phyloP scores from a whole-genome alignment of 768 basidiomycete genomes.

The Dentipellis fragilis region DNA sequence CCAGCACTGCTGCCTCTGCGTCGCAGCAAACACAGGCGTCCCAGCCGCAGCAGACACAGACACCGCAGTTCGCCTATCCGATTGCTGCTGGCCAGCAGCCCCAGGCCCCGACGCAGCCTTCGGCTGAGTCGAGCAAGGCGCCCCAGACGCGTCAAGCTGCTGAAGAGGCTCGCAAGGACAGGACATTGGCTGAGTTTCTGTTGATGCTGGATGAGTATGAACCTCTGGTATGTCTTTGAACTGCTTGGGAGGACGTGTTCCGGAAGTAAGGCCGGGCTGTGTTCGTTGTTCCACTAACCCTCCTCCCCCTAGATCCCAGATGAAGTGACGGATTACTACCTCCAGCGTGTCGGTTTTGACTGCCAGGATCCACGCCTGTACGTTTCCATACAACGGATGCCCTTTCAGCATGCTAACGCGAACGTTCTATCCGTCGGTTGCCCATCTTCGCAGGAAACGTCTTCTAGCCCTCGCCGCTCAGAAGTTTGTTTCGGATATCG shows the following conservation, averaged over 20 bases:
- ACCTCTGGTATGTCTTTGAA: slow-evolving; percentile 54
- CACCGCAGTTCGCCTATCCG: slow-evolving; percentile 12
- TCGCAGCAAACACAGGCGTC: slow-evolving; percentile 8
- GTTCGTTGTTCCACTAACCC: not conserved
- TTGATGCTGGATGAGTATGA: slow-evolving; percentile 96
- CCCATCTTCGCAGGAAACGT: slow-evolving; percentile 56
- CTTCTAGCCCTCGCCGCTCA: slow-evolving; percentile 92
- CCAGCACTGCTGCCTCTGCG: slow-evolving; percentile 11
- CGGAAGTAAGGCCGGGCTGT: not conserved
- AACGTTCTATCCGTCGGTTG: slow-evolving; percentile 1
- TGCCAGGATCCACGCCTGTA: slow-evolving; percentile 90
- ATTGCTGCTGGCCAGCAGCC: slow-evolving; percentile 13
- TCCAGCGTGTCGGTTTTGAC: slow-evolving; percentile 93
- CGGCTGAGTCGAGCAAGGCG: slow-evolving; percentile 14
- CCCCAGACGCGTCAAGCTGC: slow-evolving; percentile 57
- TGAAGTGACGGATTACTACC: slow-evolving; percentile 95
- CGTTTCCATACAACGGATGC: slow-evolving; percentile 17
- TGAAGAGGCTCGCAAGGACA: slow-evolving; percentile 80
- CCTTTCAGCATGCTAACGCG: not conserved
- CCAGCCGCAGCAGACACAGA: slow-evolving; percentile 11
- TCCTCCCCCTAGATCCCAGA: slow-evolving; percentile 68
- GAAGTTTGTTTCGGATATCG: slow-evolving; percentile 95
- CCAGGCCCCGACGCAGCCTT: slow-evolving; percentile 11
- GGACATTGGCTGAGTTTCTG: slow-evolving; percentile 87
- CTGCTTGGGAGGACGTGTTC: not conserved